A percentile compares a stretch with the other conserved stretches of the same genome.
Evolutionary conservation across 1,139 yeast species (phyloP).

Genomic region (Debaryomyces udenii): DNA sequence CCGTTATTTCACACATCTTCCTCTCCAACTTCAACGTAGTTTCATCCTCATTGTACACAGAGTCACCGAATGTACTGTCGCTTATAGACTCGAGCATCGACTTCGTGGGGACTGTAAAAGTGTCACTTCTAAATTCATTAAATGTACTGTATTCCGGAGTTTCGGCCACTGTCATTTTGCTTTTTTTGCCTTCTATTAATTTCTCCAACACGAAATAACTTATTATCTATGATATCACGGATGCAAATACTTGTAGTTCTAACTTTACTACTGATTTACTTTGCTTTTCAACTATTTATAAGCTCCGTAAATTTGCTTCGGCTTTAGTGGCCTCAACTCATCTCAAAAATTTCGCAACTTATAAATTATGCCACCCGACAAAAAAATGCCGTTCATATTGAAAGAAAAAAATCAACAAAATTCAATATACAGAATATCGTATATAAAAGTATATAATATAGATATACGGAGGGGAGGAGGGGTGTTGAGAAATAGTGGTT

Average conservation of each 20-base stretch:
- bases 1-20: constrained; percentile 69
- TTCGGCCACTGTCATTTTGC: constrained; percentile 25
- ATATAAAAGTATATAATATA: background rate
- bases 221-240: too few relatives aligned
- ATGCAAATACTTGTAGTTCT: too few relatives aligned
- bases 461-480: background rate
- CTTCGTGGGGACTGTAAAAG: constrained; percentile 88
- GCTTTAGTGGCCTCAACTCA: constrained; percentile 4
- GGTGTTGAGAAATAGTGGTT: too few relatives aligned
- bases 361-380: constrained; percentile 4
- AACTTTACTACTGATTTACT: too few relatives aligned
- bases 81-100: constrained; percentile 54
- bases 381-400: constrained; percentile 7
- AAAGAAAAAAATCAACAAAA: background rate
- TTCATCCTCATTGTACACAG: constrained; percentile 84
- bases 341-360: constrained; percentile 9
- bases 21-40: constrained; percentile 68
- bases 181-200: background rate
- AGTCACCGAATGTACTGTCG: constrained; percentile 75
- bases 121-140: constrained; percentile 80
- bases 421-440: constrained; percentile 1
- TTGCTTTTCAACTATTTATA: constrained; percentile 1
- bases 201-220: background rate
- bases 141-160: constrained; percentile 33
- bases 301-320: constrained; percentile 4